Conservation (phyloP, 1,139 yeast species). For the Candida tetrigidarum region DNA sequence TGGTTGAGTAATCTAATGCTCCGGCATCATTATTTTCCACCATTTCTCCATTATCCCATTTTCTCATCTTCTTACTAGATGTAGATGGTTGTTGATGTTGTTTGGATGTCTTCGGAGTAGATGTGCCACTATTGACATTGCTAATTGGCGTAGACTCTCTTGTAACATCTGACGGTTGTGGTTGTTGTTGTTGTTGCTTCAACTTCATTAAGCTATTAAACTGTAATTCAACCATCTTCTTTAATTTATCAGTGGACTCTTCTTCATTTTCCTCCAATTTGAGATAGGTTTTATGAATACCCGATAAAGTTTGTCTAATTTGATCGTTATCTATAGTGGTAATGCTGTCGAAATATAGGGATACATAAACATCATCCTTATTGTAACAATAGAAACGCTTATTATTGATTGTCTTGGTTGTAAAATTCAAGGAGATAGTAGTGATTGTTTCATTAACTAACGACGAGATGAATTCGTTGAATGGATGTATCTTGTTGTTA, state of each 20-base stretch:
- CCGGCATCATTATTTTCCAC: conserved; percentile 29
- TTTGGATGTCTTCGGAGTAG: conserved; percentile 22
- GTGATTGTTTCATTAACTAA: conserved; percentile 42
- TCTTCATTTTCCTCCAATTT: conserved; percentile 33
- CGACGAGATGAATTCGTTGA: conserved; percentile 43
- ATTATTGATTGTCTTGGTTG: conserved; percentile 35
- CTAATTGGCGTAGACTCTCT: conserved; percentile 14
- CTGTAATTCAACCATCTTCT: conserved; percentile 43
- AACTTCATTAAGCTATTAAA: conserved; percentile 42
- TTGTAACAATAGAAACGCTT: conserved; percentile 41
- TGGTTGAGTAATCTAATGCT: conserved; percentile 40
- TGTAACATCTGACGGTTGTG: background rate
- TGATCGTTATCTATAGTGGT: conserved; percentile 46
- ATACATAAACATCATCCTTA: conserved; percentile 36
- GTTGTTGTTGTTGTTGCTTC: conserved; percentile 19
- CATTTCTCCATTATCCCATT: conserved; percentile 49
- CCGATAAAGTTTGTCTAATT: conserved; percentile 37
- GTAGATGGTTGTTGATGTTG: conserved; percentile 7
- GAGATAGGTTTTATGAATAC: conserved; percentile 38
- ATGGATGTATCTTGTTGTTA: conserved; percentile 42
- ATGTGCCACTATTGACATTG: conserved; percentile 18
- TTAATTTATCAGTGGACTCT: conserved; percentile 30
- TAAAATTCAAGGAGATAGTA: conserved; percentile 39
- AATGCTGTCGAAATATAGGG: conserved; percentile 45
- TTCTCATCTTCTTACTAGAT: conserved; percentile 44